phyloP scores from a whole-genome alignment of 805 yeast species.

The Starmerella stellata region DNA sequence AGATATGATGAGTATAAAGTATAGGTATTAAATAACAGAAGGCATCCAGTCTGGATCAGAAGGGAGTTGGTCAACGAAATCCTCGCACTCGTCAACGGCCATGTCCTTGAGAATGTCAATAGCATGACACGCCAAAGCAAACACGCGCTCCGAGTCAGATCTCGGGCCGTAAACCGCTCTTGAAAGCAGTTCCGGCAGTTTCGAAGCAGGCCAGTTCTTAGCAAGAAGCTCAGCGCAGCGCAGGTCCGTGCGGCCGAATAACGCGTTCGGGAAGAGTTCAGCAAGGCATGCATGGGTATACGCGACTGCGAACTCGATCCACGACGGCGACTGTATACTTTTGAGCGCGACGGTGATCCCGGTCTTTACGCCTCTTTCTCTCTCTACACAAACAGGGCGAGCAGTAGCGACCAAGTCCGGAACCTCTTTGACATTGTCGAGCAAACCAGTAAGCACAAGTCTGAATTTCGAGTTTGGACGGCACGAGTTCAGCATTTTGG shows the following conservation, averaged over 20 bases:
- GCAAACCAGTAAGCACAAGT: slow-evolving; percentile 47
- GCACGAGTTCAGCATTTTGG: slow-evolving; percentile 23
- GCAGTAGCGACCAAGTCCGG: slow-evolving; percentile 37
- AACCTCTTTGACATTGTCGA: slow-evolving; percentile 32
- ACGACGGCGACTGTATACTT: neutral
- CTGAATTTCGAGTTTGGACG: slow-evolving; percentile 27
- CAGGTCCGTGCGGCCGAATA: slow-evolving; percentile 4
- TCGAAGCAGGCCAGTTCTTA: slow-evolving; percentile 7
- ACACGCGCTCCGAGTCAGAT: neutral
- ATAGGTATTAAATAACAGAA: too few relatives aligned
- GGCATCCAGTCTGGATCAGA: neutral
- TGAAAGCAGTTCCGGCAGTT: slow-evolving; percentile 16
- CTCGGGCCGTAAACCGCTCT: neutral
- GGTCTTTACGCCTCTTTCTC: slow-evolving; percentile 31
- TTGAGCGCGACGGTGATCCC: slow-evolving; percentile 5
- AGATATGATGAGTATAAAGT: too few relatives aligned
- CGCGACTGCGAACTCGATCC: slow-evolving; percentile 3
- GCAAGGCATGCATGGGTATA: slow-evolving; percentile 8
- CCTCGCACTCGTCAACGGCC: neutral
- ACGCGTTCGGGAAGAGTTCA: slow-evolving; percentile 8
- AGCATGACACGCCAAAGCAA: too few relatives aligned
- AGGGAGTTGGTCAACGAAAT: neutral
- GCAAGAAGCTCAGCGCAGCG: slow-evolving; percentile 9
- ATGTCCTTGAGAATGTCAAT: neutral
- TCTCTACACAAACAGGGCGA: slow-evolving; percentile 42